phyloP scores from a whole-genome alignment of 2,329 filamentous ascomycete genomes.

The Knufia petricola region DNA sequence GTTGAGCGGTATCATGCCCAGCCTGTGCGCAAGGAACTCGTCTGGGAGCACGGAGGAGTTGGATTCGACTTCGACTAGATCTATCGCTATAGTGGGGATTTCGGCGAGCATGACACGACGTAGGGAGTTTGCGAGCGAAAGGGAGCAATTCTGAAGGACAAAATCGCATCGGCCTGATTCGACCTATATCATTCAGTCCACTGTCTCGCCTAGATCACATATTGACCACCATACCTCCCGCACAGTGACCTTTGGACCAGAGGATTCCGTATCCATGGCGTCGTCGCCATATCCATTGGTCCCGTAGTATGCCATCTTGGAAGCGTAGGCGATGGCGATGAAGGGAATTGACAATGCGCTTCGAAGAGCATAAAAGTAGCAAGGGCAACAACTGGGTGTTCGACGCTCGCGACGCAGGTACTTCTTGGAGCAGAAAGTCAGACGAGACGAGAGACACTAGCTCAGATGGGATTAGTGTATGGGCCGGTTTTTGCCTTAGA shows the following conservation, averaged over 20 bases:
- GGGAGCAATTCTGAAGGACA: slow-evolving; percentile 77
- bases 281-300: slow-evolving; percentile 21
- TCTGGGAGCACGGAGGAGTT: slow-evolving; percentile 96
- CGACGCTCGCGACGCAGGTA: neutral
- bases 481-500: too few relatives aligned
- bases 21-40: slow-evolving; percentile 86
- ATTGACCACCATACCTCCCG: slow-evolving; percentile 30
- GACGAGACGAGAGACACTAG: too few relatives aligned
- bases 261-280: slow-evolving; percentile 37
- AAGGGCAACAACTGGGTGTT: neutral
- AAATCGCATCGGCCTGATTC: slow-evolving; percentile 79
- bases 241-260: slow-evolving; percentile 39
- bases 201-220: neutral
- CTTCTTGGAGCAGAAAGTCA: too few relatives aligned
- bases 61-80: slow-evolving; percentile 81
- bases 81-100: slow-evolving; percentile 88
- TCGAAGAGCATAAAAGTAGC: neutral
- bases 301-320: slow-evolving; percentile 22
- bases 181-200: slow-evolving; percentile 44
- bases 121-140: slow-evolving; percentile 85
- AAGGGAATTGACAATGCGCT: neutral
- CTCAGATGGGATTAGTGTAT: too few relatives aligned
- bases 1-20: slow-evolving; percentile 81
- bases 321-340: neutral
- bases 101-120: slow-evolving; percentile 87